Conservation (phyloP, 108 stramenopile genomes). For the Thalassiosira profunda region DNA sequence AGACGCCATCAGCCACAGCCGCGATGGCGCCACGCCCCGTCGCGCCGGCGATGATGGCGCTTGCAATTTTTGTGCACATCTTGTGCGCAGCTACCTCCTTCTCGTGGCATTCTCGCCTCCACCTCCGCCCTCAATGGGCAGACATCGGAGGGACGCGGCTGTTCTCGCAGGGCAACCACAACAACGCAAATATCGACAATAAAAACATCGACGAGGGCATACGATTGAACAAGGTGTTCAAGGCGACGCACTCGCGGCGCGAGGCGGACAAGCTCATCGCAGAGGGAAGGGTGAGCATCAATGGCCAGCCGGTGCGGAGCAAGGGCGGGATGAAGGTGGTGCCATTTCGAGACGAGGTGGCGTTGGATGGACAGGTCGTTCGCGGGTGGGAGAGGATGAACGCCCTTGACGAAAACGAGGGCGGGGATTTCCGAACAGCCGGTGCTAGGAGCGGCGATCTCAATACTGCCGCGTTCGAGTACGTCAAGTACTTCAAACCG, state of each 20-base stretch:
- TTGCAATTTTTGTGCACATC: too few species aligned
- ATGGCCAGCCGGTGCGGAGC: slow-evolving; percentile 45
- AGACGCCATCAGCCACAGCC: too few species aligned
- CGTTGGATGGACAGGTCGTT: slow-evolving; percentile 62
- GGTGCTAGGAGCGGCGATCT: background rate
- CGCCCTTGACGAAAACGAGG: background rate
- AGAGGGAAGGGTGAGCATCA: slow-evolving; percentile 66
- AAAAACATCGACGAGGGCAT: slow-evolving; percentile 22
- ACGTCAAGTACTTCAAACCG: slow-evolving; percentile 87
- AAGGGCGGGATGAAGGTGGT: slow-evolving; percentile 40
- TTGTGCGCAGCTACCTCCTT: too few species aligned
- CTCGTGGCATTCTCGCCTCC: too few species aligned
- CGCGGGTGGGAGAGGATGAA: slow-evolving; percentile 77
- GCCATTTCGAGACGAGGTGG: slow-evolving; percentile 63
- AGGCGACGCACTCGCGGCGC: slow-evolving; percentile 73
- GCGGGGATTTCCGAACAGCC: background rate
- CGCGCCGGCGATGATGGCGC: too few species aligned
- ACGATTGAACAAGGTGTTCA: slow-evolving; percentile 86
- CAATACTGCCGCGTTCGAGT: slow-evolving; percentile 43
- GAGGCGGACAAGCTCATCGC: slow-evolving; percentile 73
- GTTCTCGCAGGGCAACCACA: too few species aligned
- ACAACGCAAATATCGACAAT: background rate
- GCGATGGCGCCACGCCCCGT: too few species aligned
- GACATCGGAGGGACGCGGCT: too few species aligned
- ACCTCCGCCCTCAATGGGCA: too few species aligned